Percentiles rank a stretch among this genome's conserved stretches.
phyloP scores from a whole-genome alignment of 2,329 filamentous ascomycete species.

The Chaetomium globosum region DNA sequence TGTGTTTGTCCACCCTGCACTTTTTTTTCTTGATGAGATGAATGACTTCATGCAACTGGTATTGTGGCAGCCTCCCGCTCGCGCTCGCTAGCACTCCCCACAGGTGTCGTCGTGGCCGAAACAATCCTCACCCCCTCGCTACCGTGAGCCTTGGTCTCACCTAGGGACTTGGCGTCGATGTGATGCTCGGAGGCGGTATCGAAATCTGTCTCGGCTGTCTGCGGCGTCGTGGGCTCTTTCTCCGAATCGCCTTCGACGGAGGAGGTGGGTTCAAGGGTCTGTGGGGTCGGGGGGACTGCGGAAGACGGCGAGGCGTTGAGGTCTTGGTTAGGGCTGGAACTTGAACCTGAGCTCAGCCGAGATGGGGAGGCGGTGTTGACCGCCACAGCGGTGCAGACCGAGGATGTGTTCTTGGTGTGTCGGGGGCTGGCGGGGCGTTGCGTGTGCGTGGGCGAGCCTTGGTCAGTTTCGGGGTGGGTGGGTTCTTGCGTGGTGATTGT shows the following conservation, averaged over 20 bases:
- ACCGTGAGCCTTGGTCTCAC: not conserved
- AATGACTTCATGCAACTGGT: not conserved
- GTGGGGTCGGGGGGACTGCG: slow-evolving; percentile 31
- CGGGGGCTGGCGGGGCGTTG: slow-evolving; percentile 27
- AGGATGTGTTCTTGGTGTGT: slow-evolving; percentile 37
- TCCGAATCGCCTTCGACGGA: slow-evolving; percentile 38
- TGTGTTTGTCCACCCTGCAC: not conserved
- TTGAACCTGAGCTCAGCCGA: not conserved
- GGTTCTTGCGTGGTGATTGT: slow-evolving; percentile 15
- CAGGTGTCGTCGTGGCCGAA: not conserved
- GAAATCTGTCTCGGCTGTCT: slow-evolving; percentile 29
- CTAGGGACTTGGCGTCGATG: not conserved
- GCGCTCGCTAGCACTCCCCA: not conserved
- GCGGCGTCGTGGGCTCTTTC: slow-evolving; percentile 38
- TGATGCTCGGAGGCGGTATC: slow-evolving; percentile 20
- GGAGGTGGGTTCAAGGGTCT: slow-evolving; percentile 33
- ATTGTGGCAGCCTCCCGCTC: not conserved
- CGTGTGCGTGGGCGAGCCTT: slow-evolving; percentile 9
- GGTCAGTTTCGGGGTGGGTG: not conserved
- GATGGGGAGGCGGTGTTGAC: not conserved
- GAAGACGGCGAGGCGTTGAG: slow-evolving; percentile 28
- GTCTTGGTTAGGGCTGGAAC: not conserved
- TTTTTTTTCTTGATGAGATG: not conserved
- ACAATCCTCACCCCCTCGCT: not conserved
- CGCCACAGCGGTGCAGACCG: slow-evolving; percentile 37